These are phyloP conservation scores for Pelargonium cotyledonis DNA, from an alignment of 441 rosid genomes.

Conservation along the genomic window DNA sequence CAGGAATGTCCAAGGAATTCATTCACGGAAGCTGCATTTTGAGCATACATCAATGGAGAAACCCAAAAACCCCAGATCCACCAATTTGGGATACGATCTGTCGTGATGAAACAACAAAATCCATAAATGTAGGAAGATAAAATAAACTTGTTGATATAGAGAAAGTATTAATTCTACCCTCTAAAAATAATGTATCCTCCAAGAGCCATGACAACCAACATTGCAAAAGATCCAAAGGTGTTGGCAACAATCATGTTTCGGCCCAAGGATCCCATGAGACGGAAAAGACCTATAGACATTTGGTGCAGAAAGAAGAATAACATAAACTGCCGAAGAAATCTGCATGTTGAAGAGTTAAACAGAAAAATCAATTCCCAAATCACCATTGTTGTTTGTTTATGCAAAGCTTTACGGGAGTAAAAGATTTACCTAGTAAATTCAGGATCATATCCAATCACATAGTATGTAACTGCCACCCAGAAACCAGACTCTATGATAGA, in stretches of 20 bases:
- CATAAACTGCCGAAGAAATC: constrained; percentile 61
- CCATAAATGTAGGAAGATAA: constrained; percentile 22
- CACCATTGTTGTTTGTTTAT: constrained; percentile 7
- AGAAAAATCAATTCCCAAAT: constrained; percentile 15
- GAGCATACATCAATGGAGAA: constrained; percentile 92
- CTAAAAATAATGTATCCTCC: constrained; percentile 66
- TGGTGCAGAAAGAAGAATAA: constrained; percentile 49
- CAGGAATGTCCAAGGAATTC: constrained; percentile 91
- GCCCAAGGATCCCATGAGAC: constrained; percentile 49
- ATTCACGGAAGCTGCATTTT: constrained; percentile 93
- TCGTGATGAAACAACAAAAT: constrained; percentile 26
- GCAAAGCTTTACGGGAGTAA: constrained; percentile 12
- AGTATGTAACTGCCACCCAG: constrained; percentile 63
- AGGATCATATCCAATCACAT: constrained; percentile 70
- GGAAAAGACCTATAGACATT: constrained; percentile 65
- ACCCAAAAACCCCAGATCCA: constrained; percentile 99
- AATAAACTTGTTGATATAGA: not conserved
- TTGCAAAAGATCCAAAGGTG: constrained; percentile 57
- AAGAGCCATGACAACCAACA: constrained; percentile 43
- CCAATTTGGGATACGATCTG: constrained; percentile 85
- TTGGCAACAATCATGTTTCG: constrained; percentile 65
- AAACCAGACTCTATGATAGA: constrained; percentile 52
- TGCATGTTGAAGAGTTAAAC: constrained; percentile 29
- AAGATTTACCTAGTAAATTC: constrained; percentile 44
- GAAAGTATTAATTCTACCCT: constrained; percentile 44